Evolutionary conservation across 2,329 filamentous ascomycete species (phyloP).

Genomic region (Mycosphaerella sp.): DNA sequence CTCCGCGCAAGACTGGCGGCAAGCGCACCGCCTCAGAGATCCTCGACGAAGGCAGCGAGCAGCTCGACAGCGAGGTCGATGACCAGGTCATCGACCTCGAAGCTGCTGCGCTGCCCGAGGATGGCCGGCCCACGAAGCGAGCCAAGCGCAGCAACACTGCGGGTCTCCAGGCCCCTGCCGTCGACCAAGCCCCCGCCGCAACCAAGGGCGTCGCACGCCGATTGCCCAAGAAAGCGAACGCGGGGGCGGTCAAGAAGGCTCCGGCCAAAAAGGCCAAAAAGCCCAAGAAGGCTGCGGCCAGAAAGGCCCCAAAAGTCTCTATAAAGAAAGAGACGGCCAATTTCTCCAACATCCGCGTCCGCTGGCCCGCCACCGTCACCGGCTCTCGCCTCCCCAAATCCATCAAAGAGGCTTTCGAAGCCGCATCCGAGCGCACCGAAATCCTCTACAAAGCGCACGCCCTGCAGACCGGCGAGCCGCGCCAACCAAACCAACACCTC

Average conservation of each 20-base stretch:
- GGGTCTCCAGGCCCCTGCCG: background rate
- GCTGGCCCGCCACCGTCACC: conserved; percentile 13
- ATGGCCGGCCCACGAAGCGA: background rate
- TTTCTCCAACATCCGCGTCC: background rate
- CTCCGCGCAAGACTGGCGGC: background rate
- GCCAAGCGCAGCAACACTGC: background rate
- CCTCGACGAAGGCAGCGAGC: background rate
- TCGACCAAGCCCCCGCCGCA: background rate
- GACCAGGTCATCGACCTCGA: background rate
- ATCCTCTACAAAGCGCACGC: conserved; percentile 14
- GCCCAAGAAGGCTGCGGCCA: no score
- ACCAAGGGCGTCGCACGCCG: no score
- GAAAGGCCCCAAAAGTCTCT: background rate
- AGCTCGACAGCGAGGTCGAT: background rate
- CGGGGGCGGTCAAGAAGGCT: no score
- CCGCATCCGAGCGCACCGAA: conserved; percentile 15
- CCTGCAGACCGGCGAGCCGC: background rate
- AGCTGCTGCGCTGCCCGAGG: background rate
- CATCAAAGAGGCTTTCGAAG: conserved; percentile 19
- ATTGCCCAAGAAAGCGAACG: no score
- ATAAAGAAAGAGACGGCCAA: background rate
- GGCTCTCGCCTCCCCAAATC: conserved; percentile 20
- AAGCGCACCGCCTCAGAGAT: conserved; percentile 4
- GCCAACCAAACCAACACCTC: background rate
- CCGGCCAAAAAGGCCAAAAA: no score